Base-by-base conservation (phyloP, 2,329 filamentous ascomycete genomes). In the Trichocomaceae sp. region DNA sequence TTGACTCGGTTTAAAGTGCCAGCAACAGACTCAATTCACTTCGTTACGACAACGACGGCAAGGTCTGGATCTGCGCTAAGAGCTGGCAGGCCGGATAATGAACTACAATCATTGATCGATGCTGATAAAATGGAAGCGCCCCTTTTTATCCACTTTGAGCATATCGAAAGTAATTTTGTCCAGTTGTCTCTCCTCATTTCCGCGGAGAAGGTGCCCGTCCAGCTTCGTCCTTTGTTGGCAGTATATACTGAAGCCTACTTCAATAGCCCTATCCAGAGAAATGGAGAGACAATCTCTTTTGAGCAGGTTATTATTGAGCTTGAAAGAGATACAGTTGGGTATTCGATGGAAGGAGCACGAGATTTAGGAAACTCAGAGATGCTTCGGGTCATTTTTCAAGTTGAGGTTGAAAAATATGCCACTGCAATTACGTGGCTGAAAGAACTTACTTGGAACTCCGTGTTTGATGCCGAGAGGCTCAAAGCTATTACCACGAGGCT, bases 111-210 rank as follows among this genome's bases (percentile, higher is more conserved):
- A 57, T 72, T 85, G 48, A 83, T 99, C 48, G 88, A 97, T 66
- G 75, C 79, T 13, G 83, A 89, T 41, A 78, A 80, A 37, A 70
- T 77, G 6, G 76, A 78, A 15, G 68, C 85, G n/a, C 87, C 90
- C 0, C 76, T 97, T 2, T 99, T 96, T 71, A 79, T 99, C n/a
- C 92, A 99, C 71, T 99, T 95, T 61, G 93, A 99, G 72, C 86
- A 96, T 65, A 90, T 97, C 13, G 86, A 87, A 2, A 95, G 89
- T 57, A 95, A 90, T 66, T 99, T 99, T 69, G 90, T 95, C 6
- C 87, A 92, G 62, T 80, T 97, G 56, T 86, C 83, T 47, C 72
- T 97, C 20, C 83, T 93, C 54, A 77, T 97, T 49, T 89, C 89
- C 51, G 95, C 90, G 0, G 81, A 84, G 1, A 77, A 83, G 31